Evolutionary conservation across 306 rosid genomes (phyloP).

Genomic region (Canavalia gladiata): DNA sequence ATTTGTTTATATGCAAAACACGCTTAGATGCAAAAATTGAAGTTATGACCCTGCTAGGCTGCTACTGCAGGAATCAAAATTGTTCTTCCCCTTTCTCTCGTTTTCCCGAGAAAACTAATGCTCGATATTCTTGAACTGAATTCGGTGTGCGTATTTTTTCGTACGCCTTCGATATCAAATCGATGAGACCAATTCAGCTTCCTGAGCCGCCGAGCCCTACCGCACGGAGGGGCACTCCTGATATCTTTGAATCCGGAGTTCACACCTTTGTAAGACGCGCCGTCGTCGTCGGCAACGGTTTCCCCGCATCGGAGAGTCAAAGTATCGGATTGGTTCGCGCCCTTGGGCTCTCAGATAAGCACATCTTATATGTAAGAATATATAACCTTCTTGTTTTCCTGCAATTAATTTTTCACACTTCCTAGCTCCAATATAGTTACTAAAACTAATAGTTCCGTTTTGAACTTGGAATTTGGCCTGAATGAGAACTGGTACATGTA

Average conservation of each 20-base stretch:
- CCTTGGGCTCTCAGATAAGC: constrained; percentile 83
- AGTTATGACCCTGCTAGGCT: constrained; percentile 23
- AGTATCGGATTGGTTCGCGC: constrained; percentile 91
- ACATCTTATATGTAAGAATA: constrained; percentile 65
- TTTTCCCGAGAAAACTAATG: constrained; percentile 24
- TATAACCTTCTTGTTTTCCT: background rate
- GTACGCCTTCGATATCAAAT: background rate
- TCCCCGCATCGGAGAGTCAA: constrained; percentile 80
- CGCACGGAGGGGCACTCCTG: constrained; percentile 57
- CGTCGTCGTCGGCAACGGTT: constrained; percentile 85
- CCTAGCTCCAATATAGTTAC: background rate
- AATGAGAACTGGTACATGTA: background rate
- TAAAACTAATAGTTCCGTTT: background rate
- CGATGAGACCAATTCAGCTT: constrained; percentile 80
- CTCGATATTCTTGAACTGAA: constrained; percentile 21
- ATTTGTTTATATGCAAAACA: background rate
- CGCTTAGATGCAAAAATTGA: background rate
- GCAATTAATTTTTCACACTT: background rate
- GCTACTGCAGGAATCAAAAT: constrained; percentile 23
- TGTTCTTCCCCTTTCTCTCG: background rate
- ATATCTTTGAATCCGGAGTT: constrained; percentile 89
- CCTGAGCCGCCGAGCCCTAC: constrained; percentile 89
- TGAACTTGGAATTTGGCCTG: constrained; percentile 20
- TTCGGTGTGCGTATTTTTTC: background rate
- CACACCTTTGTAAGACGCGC: constrained; percentile 84